Evolutionary conservation across 1,139 yeast genomes (phyloP), one percentile per base, ranked within the genome.

Genomic region (Scheffersomyces titani): DNA sequence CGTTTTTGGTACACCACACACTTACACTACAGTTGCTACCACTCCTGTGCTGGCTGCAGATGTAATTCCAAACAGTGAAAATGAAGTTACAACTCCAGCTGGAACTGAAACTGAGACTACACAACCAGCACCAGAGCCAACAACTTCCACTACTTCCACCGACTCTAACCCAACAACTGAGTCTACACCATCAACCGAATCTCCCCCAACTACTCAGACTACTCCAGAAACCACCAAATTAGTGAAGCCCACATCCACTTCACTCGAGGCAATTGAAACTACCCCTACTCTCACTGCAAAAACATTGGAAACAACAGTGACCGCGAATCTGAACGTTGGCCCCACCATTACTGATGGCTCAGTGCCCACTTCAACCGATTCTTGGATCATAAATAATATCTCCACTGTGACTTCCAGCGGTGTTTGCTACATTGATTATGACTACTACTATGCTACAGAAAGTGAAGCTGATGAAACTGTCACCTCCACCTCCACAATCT

Each of bases 341-440:
- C 80, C 82, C 45, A 64, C 74, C 24, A 69, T 74, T 50, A 76
- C 81, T 47, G 68, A 70, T 58, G 60, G 61, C 55, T 60, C 65
- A 56, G 65, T 72, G 54, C 79, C 81, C 44, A 65, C 76, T 22
- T 69, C 80, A 9, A 73, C 80, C 51, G 75, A 63, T 46, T 70
- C 75, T 7, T 78, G 81, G 78, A 66, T 78, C 45, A 75, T 79
- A 53, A 80, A 74, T 44, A 71, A 70, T 56, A 67, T 76, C 19
- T 63, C 71, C 47, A 79, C 83, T 21, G 65, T 73, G 47, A 65
- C 71, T 9, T 68, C 77, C 5, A 69, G 65, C 55, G 74, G 74
- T 54, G 76, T 77, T 21, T 80, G 84, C 62, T 63, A 71, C 51
- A 78, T 80, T 24, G 73, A 79, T 63, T 79, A 77, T 64, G 82